Evolutionary conservation across 257 asterid species (phyloP).

Genomic region (Mitragyna speciosa): DNA sequence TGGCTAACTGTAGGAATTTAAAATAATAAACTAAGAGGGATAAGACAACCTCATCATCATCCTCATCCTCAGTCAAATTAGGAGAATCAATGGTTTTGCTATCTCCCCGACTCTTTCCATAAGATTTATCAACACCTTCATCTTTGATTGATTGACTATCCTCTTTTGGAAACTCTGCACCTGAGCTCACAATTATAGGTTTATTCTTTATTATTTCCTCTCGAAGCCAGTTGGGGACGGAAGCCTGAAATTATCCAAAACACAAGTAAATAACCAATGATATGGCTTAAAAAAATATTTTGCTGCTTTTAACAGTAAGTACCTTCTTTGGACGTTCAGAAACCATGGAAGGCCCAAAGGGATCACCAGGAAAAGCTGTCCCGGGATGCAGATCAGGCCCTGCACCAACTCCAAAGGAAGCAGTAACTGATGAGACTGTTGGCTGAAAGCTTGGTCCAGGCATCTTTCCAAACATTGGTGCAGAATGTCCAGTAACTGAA

Average conservation of each 20-base stretch:
- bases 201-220: conserved; percentile 93
- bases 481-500: conserved; percentile 62
- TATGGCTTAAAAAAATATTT: neutral
- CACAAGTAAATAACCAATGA: conserved; percentile 19
- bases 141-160: conserved; percentile 65
- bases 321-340: conserved; percentile 94
- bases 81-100: conserved; percentile 69
- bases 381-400: conserved; percentile 61
- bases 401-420: conserved; percentile 62
- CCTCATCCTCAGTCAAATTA: conserved; percentile 75
- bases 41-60: conserved; percentile 63
- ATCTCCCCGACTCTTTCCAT: conserved; percentile 59
- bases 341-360: conserved; percentile 50
- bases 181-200: conserved; percentile 67
- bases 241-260: conserved; percentile 56
- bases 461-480: conserved; percentile 55
- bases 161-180: conserved; percentile 42
- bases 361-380: conserved; percentile 61
- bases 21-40: conserved; percentile 9
- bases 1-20: neutral
- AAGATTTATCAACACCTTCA: conserved; percentile 53
- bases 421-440: conserved; percentile 47
- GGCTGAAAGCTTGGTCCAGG: conserved; percentile 70
- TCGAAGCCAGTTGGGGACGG: conserved; percentile 98
- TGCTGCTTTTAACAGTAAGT: conserved; percentile 2